phyloP scores from a whole-genome alignment of 805 yeast genomes.

The Hanseniaspora pseudoguilliermondii region DNA sequence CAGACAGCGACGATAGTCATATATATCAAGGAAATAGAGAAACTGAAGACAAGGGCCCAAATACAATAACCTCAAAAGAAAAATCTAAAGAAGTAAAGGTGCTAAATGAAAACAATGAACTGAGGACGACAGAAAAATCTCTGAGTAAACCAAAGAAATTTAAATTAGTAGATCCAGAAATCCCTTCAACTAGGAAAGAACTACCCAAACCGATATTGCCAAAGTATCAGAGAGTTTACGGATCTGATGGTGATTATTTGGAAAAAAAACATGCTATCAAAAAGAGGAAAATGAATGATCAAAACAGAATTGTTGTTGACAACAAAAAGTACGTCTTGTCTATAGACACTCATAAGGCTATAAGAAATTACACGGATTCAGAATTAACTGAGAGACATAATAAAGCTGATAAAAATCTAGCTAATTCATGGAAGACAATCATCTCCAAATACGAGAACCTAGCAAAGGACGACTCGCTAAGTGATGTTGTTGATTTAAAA shows the following conservation, averaged over 20 bases:
- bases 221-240: background rate
- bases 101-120: background rate
- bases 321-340: constrained; percentile 23
- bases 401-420: constrained; percentile 27
- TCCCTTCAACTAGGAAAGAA: background rate
- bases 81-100: background rate
- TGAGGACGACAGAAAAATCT: background rate
- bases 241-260: background rate
- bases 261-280: background rate
- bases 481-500: constrained; percentile 51
- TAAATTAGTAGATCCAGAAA: background rate
- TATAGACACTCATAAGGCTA: constrained; percentile 20
- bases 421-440: constrained; percentile 38
- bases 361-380: constrained; percentile 22
- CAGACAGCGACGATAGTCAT: background rate
- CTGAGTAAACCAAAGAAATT: background rate
- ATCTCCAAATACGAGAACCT: constrained; percentile 34
- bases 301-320: background rate
- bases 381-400: constrained; percentile 26
- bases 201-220: background rate
- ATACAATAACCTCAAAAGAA: background rate
- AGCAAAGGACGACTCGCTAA: constrained; percentile 38
- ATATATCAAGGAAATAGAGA: background rate
- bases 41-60: background rate
- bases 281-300: background rate